Evolutionary conservation across 768 basidiomycete species (phyloP).

Genomic region (Tulasnella sp.): DNA sequence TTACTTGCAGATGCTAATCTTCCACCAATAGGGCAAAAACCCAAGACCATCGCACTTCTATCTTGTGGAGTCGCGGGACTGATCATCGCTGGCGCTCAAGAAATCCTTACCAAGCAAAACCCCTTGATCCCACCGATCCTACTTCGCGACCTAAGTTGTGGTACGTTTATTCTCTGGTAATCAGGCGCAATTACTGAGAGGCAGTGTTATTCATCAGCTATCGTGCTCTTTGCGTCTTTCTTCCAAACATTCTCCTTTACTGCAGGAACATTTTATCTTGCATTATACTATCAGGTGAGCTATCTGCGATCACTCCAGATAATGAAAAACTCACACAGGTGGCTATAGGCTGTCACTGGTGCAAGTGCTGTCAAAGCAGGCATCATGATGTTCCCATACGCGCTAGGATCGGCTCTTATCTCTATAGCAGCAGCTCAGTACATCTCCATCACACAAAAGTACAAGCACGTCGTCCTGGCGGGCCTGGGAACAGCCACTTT

Average conservation of each 20-base stretch:
- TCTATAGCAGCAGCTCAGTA: conserved; percentile 82
- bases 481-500: conserved; percentile 53
- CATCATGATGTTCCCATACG: conserved; percentile 65
- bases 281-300: conserved; percentile 64
- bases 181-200: not conserved
- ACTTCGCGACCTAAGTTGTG: not conserved
- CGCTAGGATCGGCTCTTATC: conserved; percentile 70
- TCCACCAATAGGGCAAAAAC: conserved; percentile 42
- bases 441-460: conserved; percentile 42
- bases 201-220: not conserved
- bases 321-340: conserved; percentile 8
- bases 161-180: not conserved
- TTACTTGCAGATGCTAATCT: conserved; percentile 13
- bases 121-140: conserved; percentile 6
- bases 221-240: conserved; percentile 40
- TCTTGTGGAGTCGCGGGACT: conserved; percentile 43
- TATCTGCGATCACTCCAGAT: conserved; percentile 16
- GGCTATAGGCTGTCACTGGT: conserved; percentile 49
- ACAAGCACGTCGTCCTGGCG: conserved; percentile 47
- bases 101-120: conserved; percentile 23
- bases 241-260: conserved; percentile 75
- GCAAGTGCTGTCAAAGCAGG: conserved; percentile 62
- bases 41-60: conserved; percentile 49
- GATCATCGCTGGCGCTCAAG: conserved; percentile 49
- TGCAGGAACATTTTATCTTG: conserved; percentile 76